Evolutionary conservation across 2,329 filamentous ascomycete species (phyloP), one percentile per base, ranked within the genome.

Genomic region (Anthostomella pinea): DNA sequence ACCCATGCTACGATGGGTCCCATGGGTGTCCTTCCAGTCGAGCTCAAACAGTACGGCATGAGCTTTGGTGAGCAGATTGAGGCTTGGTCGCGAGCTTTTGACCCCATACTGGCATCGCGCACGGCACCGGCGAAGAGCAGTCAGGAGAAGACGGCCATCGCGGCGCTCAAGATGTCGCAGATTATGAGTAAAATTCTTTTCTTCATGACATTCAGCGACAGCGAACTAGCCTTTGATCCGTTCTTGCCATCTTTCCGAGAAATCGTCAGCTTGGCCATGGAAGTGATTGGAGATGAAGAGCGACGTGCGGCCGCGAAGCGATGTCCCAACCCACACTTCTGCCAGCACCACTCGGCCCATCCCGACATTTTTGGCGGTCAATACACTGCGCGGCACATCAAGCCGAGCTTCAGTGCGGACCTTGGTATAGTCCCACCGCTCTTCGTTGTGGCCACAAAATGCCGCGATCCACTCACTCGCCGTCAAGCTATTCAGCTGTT

Each of bases 401-500:
- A 76, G 53, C 72, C 76, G 2, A 77, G 73, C 47, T 85, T 85
- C 56, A 79, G 77, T 27, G 72, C 80, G 16, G 78, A 83, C 33
- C 59, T 81, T 8, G 81, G 80, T 13, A 76, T 85, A 36, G 70
- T 85, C 4, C 75, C 79, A 3, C 77, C 79, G 1, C 67, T 85
- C 1, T 84, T 79, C 45, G 70, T 83, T 5, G 75, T 80, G n/a
- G 80, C 77, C 6, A 82, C 77, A 6, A 83, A 82, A 52, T 85
- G 80, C 51, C 72, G 79, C 8, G 73, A 83, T 41, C 69, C 72
- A 0, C 48, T 63, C 2, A 67, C 75, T 21, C 72, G 81, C 14
- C 67, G 77, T 13, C 73, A 76, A 44, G 81, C 81, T 6, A 79
- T 85, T 26, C 68, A 76, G 54, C 58, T 85, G 23, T 60, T 85